Percentiles rank a stretch among this genome's conserved stretches.
Conservation (phyloP, 2,329 filamentous ascomycete species). For the Diaporthe destruens region DNA sequence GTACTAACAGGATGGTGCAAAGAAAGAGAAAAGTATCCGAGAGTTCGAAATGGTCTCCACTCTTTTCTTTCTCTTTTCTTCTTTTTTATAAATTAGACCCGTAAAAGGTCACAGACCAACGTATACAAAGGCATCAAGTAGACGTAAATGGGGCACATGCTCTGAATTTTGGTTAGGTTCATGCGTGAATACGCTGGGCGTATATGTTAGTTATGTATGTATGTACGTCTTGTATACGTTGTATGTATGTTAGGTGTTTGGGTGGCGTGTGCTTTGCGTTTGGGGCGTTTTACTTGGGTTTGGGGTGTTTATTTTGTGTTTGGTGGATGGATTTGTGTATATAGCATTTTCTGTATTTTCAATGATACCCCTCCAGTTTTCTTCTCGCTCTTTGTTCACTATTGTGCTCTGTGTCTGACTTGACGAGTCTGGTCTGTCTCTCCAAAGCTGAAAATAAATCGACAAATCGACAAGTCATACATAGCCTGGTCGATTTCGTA, state of each 20-base stretch:
- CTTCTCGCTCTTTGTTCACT: not conserved
- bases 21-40: conserved; percentile 27
- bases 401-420: not conserved
- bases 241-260: conserved; percentile 41
- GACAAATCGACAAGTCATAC: too few species aligned
- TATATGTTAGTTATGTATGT: conserved; percentile 34
- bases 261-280: conserved; percentile 20
- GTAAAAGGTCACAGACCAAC: conserved; percentile 44
- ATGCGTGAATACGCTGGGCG: conserved; percentile 49
- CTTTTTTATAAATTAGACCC: conserved; percentile 37
- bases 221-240: conserved; percentile 41
- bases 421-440: too few species aligned
- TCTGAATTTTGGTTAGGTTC: conserved; percentile 40
- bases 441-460: too few species aligned
- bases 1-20: not conserved
- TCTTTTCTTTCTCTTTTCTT: not conserved
- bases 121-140: conserved; percentile 40
- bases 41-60: conserved; percentile 9
- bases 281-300: not conserved
- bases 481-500: not conserved
- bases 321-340: not conserved
- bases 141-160: conserved; percentile 40
- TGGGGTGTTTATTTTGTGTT: too few species aligned
- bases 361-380: conserved; percentile 20
- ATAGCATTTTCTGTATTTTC: conserved; percentile 10